phyloP scores from a whole-genome alignment of 345 rosid species.

The Salix udensis region DNA sequence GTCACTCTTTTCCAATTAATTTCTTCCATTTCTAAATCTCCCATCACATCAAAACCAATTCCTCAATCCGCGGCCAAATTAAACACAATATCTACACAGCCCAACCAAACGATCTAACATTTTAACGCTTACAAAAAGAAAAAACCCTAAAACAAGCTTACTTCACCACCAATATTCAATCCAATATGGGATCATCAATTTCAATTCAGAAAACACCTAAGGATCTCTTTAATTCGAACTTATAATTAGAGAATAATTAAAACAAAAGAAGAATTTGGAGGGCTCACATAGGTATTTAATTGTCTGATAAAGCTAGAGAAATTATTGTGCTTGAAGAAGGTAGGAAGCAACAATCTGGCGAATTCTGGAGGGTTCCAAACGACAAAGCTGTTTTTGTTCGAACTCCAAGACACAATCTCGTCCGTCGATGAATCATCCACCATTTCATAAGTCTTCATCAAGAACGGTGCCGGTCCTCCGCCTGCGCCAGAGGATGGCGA shows the following conservation, averaged over 20 bases:
- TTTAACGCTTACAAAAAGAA: neutral
- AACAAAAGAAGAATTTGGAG: neutral
- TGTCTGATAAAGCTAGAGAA: slow-evolving; percentile 96
- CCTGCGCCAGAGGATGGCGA: neutral
- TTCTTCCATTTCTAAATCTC: neutral
- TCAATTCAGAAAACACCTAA: neutral
- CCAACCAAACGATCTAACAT: neutral
- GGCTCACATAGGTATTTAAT: slow-evolving; percentile 84
- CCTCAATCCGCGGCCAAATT: neutral
- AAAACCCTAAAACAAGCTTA: neutral
- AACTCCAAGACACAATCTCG: slow-evolving; percentile 82
- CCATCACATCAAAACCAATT: neutral
- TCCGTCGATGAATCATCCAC: slow-evolving; percentile 77
- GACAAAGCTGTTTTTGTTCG: slow-evolving; percentile 64
- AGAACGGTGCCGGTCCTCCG: slow-evolving; percentile 73
- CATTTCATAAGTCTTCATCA: slow-evolving; percentile 87
- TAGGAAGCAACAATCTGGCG: slow-evolving; percentile 69
- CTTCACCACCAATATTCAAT: neutral
- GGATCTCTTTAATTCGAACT: neutral
- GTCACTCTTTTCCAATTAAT: neutral
- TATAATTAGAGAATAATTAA: neutral
- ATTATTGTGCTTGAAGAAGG: slow-evolving; percentile 90
- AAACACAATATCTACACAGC: neutral
- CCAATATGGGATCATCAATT: neutral
- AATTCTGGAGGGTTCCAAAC: slow-evolving; percentile 95